Base-by-base conservation (phyloP, 2,329 filamentous ascomycete genomes). In the Penicillium capsulatum region DNA sequence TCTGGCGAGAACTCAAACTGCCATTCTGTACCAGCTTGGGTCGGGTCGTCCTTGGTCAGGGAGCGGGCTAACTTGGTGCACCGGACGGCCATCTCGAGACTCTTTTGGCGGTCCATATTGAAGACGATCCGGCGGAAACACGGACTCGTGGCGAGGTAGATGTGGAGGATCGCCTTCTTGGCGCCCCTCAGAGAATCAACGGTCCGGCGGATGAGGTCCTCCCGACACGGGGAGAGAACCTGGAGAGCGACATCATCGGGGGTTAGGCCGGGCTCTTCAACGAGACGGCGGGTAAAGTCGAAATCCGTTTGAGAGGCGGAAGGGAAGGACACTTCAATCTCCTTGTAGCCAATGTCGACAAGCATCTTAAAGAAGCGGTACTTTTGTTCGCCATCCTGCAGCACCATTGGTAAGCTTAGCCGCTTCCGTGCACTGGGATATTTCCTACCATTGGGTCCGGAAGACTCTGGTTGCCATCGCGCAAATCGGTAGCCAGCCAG, bases 351-450 rank as follows among this genome's bases (percentile, higher is more conserved):
- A 34, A 96, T 76, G 46, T 91, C 81, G 58, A 84, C 80, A 38
- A 97, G 80, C 88, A 94, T 94, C 69, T 90, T 83, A 75, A 97
- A 97, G 75, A 90, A 97, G 46, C 76, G 75, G 80, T 85, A 92
- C 71, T 97, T 97, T 74, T 96, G 89, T 34, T 95, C 87, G 53
- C 88, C 88, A 60, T 88, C 92, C 87, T 92, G 57, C 13, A 11
- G 33, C 16, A 45, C n/a, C 20, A 24, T 28, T 37, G 36, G 20
- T n/a, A 20, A 34, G 8, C 2, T 13, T 6, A 24, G 35, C 15
- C 78, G 53, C 9, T n/a, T 11, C 26, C 5, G n/a, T 5, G n/a
- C n/a, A 5, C 6, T 28, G 10, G n/a, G 10, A 28, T 4, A 11
- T 6, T n/a, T n/a, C 26, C 11, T 73, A 87, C 85, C 90, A 97